phyloP scores from a whole-genome alignment of 768 basidiomycete genomes.

The Tricholoma matsutake region DNA sequence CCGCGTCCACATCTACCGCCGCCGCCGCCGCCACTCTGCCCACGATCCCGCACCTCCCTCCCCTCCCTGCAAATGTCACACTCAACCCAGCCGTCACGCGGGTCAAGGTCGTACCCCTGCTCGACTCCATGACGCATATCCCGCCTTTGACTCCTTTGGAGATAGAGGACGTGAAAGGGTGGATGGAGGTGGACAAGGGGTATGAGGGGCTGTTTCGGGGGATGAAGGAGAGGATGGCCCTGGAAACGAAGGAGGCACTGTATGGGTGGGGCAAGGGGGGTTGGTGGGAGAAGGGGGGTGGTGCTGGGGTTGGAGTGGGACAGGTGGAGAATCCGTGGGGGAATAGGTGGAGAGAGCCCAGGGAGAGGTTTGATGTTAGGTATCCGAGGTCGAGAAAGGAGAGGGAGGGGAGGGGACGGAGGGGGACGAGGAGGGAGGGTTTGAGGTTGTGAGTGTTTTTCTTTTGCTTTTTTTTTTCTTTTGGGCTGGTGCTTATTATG shows the following conservation, averaged over 20 bases:
- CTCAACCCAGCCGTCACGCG: conserved; percentile 58
- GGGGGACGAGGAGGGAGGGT: conserved; percentile 58
- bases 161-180: conserved; percentile 49
- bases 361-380: conserved; percentile 51
- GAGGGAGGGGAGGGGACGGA: conserved; percentile 44
- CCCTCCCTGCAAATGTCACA: conserved; percentile 39
- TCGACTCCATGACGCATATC: conserved; percentile 49
- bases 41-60: conserved; percentile 15
- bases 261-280: conserved; percentile 42
- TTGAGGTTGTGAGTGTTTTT: conserved; percentile 66
- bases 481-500: conserved; percentile 8
- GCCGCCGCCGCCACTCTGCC: conserved; percentile 5
- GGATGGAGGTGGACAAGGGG: conserved; percentile 63
- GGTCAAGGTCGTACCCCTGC: conserved; percentile 59
- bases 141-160: conserved; percentile 51
- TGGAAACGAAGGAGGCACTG: conserved; percentile 47
- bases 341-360: conserved; percentile 38
- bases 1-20: not conserved
- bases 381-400: conserved; percentile 41
- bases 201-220: conserved; percentile 50
- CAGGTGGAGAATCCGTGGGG: conserved; percentile 35
- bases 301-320: conserved; percentile 58
- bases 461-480: conserved; percentile 9
- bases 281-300: conserved; percentile 47
- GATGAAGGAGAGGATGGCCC: conserved; percentile 52